Base-by-base conservation (phyloP, 78 protist genomes). In the Parvularia atlantis region DNA sequence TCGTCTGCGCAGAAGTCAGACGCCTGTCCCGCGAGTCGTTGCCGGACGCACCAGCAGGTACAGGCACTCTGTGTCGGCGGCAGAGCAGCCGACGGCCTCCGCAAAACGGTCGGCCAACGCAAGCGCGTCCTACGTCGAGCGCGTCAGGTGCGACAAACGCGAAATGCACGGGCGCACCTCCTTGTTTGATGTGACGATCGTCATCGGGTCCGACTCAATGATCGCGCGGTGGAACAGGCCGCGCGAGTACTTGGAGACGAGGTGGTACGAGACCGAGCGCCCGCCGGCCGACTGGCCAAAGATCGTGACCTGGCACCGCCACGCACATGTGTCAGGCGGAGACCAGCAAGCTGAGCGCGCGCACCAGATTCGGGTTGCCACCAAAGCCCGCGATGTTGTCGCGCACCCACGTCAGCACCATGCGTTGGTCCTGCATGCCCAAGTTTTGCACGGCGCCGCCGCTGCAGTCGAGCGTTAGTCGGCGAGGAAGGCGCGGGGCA, bases 231-330 rank as follows among this genome's bases (percentile, higher is more conserved):
- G 67, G 81, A 76, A 66, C 19, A 62, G 69, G 68, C 71, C 71
- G 24, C 9, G 2, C 26, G 52, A 24, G 19, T 30, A 1, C 22
- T 17, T 62, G 30, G 56, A 36, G 40, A 37, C 5, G 13, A 68
- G 50, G 35, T 63, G 73, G 36, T 2, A 2, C 19, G 73, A 11
- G 73, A 68, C 65, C 30, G 75, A 54, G 35, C 48, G 74, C 36
- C 66, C 75, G 16, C 81, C 81, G 30, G 81, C 81, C 19, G 73
- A 63, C 64, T 69, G 63, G 28, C 81, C 81, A 7, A 28, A 39
- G 33, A 76, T 13, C 35, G 69, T 66, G 40, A 76, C 69, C 36
- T 68, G 2, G 76, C n/a, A n/a, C n/a, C n/a, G n/a, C n/a, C n/a
- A n/a, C n/a, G n/a, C n/a, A n/a, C n/a, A n/a, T n/a, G n/a, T n/a